Evolutionary conservation across 1,284 basidiomycete genomes (phyloP).

Genomic region (Ceratobasidium sp.): DNA sequence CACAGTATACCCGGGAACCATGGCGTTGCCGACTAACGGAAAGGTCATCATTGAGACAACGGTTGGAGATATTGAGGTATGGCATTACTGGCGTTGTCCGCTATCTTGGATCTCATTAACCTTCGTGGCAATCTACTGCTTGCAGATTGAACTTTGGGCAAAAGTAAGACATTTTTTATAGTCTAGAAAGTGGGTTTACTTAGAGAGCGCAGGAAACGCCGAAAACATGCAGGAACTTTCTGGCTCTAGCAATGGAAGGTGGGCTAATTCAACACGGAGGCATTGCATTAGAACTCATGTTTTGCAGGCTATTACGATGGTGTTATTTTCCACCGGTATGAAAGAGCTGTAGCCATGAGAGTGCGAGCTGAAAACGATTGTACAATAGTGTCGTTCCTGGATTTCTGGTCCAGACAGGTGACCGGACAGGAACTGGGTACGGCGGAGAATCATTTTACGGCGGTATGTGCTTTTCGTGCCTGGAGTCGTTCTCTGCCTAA

Average conservation of each 20-base stretch:
- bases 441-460: slow-evolving; percentile 94
- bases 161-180: slow-evolving; percentile 59
- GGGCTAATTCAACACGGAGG: slow-evolving; percentile 49
- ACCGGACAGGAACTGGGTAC: slow-evolving; percentile 87
- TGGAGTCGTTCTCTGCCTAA: neutral
- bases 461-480: slow-evolving; percentile 57
- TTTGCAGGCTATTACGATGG: slow-evolving; percentile 91
- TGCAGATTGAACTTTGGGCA: slow-evolving; percentile 87
- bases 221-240: slow-evolving; percentile 91
- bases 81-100: slow-evolving; percentile 20
- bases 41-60: slow-evolving; percentile 90
- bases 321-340: slow-evolving; percentile 88
- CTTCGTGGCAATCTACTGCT: slow-evolving; percentile 13
- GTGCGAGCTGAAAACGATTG: neutral
- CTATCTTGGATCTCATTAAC: neutral
- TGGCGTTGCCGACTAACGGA: slow-evolving; percentile 77
- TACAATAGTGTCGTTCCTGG: slow-evolving; percentile 72
- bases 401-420: slow-evolving; percentile 96
- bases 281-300: slow-evolving; percentile 32
- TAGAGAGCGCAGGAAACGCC: slow-evolving; percentile 80
- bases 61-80: slow-evolving; percentile 82
- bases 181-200: slow-evolving; percentile 16
- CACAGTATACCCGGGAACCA: neutral
- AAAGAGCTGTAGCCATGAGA: neutral
- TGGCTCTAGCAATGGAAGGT: slow-evolving; percentile 91